Conservation (phyloP, 2,329 filamentous ascomycete species). For the Colletotrichum scovillei region DNA sequence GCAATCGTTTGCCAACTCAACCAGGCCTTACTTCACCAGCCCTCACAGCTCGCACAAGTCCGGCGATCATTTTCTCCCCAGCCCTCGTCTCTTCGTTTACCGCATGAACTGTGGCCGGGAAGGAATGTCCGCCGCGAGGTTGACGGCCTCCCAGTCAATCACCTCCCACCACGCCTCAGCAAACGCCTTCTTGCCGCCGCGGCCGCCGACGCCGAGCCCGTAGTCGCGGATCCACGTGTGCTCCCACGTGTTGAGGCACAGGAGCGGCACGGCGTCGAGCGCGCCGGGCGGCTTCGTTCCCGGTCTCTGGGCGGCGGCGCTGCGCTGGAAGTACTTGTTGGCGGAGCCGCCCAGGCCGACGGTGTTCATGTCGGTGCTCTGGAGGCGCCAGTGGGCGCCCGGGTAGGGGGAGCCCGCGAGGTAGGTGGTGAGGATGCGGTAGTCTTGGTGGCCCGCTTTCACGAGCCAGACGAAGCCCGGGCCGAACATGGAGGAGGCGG, state of each 20-base stretch:
- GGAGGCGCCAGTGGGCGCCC: constrained; percentile 83
- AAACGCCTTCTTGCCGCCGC: constrained; percentile 80
- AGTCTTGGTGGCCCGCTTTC: constrained; percentile 60
- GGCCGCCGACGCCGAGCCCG: constrained; percentile 65
- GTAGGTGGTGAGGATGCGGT: constrained; percentile 87
- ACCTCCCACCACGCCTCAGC: constrained; percentile 87
- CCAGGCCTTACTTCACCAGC: neutral
- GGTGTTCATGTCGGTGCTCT: constrained; percentile 77
- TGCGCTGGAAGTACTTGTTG: constrained; percentile 52
- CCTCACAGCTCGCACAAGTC: neutral
- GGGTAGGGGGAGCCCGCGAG: constrained; percentile 90
- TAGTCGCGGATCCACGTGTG: constrained; percentile 92
- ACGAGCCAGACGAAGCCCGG: constrained; percentile 98
- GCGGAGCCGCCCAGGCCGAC: constrained; percentile 53
- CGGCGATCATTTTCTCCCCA: neutral
- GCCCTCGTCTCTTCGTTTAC: neutral
- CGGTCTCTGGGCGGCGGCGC: constrained; percentile 40
- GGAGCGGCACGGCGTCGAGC: constrained; percentile 76
- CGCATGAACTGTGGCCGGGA: constrained; percentile 15
- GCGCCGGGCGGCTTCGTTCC: constrained; percentile 70
- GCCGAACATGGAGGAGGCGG: constrained; percentile 92
- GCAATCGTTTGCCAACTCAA: too few species aligned
- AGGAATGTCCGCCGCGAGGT: constrained; percentile 43
- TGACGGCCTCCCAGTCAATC: constrained; percentile 86
- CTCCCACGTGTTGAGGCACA: constrained; percentile 97